These are phyloP conservation scores for Cutaneotrichosporon spelunceum DNA, from an alignment of 1,284 basidiomycete species.

Conservation along the genomic window DNA sequence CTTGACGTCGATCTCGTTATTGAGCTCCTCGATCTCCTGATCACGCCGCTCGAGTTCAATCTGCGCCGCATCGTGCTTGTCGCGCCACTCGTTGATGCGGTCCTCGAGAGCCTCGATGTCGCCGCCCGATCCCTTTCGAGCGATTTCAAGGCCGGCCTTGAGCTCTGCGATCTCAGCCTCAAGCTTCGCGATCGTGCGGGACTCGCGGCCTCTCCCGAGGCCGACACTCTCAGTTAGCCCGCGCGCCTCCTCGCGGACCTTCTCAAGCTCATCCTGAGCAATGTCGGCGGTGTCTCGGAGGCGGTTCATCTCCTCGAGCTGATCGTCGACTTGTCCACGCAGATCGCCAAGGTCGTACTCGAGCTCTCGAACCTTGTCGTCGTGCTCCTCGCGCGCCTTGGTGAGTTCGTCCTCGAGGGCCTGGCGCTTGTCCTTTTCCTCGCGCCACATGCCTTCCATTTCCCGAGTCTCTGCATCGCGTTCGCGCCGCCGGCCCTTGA, in stretches of 20 bases:
- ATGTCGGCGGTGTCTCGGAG: constrained; percentile 55
- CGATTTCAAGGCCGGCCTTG: constrained; percentile 33
- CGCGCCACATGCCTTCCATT: constrained; percentile 40
- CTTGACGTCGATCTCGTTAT: constrained; percentile 48
- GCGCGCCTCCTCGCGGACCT: constrained; percentile 57
- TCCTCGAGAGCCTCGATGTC: constrained; percentile 47
- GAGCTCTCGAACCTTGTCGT: constrained; percentile 65
- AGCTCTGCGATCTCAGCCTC: constrained; percentile 57
- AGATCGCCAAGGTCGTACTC: constrained; percentile 66
- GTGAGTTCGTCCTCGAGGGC: constrained; percentile 32
- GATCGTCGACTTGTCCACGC: constrained; percentile 54
- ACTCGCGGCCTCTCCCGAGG: constrained; percentile 60
- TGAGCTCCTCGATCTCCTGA: constrained; percentile 50
- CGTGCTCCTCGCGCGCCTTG: constrained; percentile 58
- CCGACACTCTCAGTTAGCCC: constrained; percentile 32
- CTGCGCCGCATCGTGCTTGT: constrained; percentile 46
- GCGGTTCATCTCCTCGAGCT: constrained; percentile 59
- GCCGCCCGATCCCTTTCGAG: constrained; percentile 16
- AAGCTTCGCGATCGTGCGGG: constrained; percentile 59
- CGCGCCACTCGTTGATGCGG: constrained; percentile 48
- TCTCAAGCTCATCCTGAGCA: constrained; percentile 61
- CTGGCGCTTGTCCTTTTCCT: constrained; percentile 41
- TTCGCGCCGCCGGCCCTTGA: constrained; percentile 35
- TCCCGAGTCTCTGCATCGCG: constrained; percentile 27
- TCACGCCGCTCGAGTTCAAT: constrained; percentile 51